Percentiles rank a stretch among this genome's conserved stretches.
These are phyloP conservation scores for Mortierella sp. DNA, from an alignment of 371 early-diverging fungal genomes.

Conservation along the genomic window DNA sequence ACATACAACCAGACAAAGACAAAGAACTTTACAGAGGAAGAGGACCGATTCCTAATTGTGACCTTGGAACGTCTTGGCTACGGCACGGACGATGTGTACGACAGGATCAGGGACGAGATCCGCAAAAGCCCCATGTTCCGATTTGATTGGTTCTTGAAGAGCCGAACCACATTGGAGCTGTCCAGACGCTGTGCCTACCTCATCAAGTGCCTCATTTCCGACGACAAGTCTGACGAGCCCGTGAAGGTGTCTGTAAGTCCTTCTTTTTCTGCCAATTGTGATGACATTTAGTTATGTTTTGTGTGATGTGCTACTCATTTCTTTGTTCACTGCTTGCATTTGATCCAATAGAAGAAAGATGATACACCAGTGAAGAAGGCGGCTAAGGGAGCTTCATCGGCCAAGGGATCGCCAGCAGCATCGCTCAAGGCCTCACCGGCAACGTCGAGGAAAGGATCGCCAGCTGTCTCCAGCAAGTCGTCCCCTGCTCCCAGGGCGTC, in stretches of 20 bases:
- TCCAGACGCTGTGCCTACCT: slow-evolving; percentile 86
- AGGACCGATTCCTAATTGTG: slow-evolving; percentile 96
- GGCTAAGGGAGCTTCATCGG: slow-evolving; percentile 38
- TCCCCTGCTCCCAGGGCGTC: slow-evolving; percentile 44
- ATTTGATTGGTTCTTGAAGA: slow-evolving; percentile 98
- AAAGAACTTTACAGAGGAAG: slow-evolving; percentile 92
- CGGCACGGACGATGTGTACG: slow-evolving; percentile 93
- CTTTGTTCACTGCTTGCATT: not conserved
- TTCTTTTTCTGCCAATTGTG: not conserved
- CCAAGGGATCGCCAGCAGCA: slow-evolving; percentile 45
- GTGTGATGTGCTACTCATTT: not conserved
- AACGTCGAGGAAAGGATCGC: slow-evolving; percentile 45
- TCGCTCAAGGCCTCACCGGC: slow-evolving; percentile 53
- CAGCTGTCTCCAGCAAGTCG: slow-evolving; percentile 50
- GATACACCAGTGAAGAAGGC: slow-evolving; percentile 38
- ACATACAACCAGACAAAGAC: slow-evolving; percentile 88
- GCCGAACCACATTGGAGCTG: slow-evolving; percentile 88
- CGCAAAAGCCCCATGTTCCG: slow-evolving; percentile 88
- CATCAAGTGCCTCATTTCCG: slow-evolving; percentile 75
- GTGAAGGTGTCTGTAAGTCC: slow-evolving; percentile 31
- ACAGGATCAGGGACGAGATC: slow-evolving; percentile 89
- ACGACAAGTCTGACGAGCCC: slow-evolving; percentile 60
- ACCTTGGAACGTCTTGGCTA: slow-evolving; percentile 91
- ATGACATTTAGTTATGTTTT: not conserved
- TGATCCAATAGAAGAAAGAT: slow-evolving; percentile 37